Evolutionary conservation across 495 filamentous ascomycete genomes (phyloP).

Genomic region (Aspergillus campestris): DNA sequence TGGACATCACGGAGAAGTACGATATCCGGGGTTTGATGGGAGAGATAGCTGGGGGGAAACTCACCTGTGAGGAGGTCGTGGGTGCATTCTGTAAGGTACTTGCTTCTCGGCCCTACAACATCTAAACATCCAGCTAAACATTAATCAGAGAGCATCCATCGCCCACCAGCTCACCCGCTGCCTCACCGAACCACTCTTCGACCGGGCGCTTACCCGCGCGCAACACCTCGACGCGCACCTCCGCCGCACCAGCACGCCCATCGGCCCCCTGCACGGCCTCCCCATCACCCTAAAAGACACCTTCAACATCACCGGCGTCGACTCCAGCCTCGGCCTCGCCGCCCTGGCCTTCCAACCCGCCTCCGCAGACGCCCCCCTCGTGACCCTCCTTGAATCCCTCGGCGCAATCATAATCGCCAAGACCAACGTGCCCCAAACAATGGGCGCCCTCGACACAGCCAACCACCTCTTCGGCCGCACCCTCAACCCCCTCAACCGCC

Average conservation of each 20-base stretch:
- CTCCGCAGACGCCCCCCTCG: constrained; percentile 32
- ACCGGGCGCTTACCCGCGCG: constrained; percentile 50
- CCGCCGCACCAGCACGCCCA: constrained; percentile 32
- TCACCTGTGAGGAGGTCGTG: constrained; percentile 47
- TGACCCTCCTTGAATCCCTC: constrained; percentile 30
- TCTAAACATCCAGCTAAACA: neutral
- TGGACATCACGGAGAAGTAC: constrained; percentile 51
- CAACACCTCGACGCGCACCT: constrained; percentile 48
- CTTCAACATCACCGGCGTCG: constrained; percentile 51
- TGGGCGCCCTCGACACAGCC: constrained; percentile 32
- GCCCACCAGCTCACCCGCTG: constrained; percentile 58
- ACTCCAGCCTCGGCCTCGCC: constrained; percentile 52
- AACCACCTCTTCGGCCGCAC: constrained; percentile 50
- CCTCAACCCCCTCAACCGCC: constrained; percentile 53
- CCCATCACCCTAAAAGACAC: constrained; percentile 60
- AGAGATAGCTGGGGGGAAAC: constrained; percentile 36
- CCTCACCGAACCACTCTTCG: constrained; percentile 59
- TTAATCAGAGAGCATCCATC: constrained; percentile 40
- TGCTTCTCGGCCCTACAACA: neutral
- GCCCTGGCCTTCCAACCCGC: constrained; percentile 44
- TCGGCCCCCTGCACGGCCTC: constrained; percentile 61
- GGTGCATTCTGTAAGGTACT: constrained; percentile 53
- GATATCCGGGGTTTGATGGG: constrained; percentile 42
- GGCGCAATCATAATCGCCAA: constrained; percentile 56
- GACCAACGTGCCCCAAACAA: constrained; percentile 54